Base-by-base conservation (phyloP, 352 stramenopile species). In the Globisporangium nodosum region DNA sequence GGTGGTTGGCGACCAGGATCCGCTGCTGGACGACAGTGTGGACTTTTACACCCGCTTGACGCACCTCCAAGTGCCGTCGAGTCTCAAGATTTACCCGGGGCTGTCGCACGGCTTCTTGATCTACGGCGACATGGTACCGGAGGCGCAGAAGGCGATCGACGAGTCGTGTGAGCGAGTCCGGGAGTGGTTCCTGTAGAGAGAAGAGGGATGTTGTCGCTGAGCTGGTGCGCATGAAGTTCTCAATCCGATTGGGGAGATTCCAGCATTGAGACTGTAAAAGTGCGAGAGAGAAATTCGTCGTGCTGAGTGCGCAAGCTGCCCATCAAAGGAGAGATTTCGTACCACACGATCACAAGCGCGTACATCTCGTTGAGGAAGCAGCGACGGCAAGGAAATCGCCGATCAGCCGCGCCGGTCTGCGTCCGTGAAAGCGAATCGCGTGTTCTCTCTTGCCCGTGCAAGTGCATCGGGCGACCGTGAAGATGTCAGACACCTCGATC, bases 61-160 rank as follows among this genome's bases (percentile, higher is more conserved):
- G 40, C 83, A 88, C 54, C 57, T 96, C 7, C 75, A 89, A 16
- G 86, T 96, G 21, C 74, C 80, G 5, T 81, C 78, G 43, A 83
- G 63, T n/a, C 61, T 96, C 47, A 94, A 93, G 60, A 92, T 96
- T 47, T 92, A 89, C 60, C 71, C 78, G 6, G 82, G 80, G 1
- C 74, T 96, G 20, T 92, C 85, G 30, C 87, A 96, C 49, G 87
- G 87, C 49, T 96, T 95, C 56, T 66, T 96, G 24, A 93, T 92
- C 58, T 96, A 94, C 58, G 84, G 84, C 0, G 81, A 92, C 43
- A 58, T 95, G 45, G 84, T 95, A 40, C 76, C 77, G 4, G 81
- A 91, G 53, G 85, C 85, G 0, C 84, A 95, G 55, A 73, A 58
- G 20, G 85, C 85, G 12, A 92, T 94, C 49, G 80, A 95, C 49